Evolutionary conservation across 768 basidiomycete genomes (phyloP), one percentile per base, ranked within the genome.

Genomic region (Suillus placidus): DNA sequence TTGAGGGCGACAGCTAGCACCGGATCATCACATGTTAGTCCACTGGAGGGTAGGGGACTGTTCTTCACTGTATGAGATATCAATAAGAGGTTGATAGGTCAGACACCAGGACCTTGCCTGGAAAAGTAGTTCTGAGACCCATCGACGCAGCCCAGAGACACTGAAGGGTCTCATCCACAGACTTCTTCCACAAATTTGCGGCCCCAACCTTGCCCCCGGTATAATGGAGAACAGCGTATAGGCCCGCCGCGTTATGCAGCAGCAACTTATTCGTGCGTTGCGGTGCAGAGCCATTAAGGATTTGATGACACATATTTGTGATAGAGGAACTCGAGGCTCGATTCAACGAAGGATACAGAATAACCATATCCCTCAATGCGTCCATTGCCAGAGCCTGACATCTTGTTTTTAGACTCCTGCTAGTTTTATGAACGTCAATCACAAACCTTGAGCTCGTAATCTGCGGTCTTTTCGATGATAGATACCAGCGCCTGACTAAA

Each of bases 201-300:
- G 88, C 87, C 32, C 89, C 91, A 10, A 92, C 87, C 76, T 93
- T 95, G 9, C 94, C 93, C 26, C 92, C 92, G 0, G 90, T 88
- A 35, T 85, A 77, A 74, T 89, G 89, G 6, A 95, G 80, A 30
- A 82, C 77, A 4, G 88, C 78, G 64, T 89, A 91, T 26, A 95
- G 80, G 23, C 78, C 72, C 7, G 87, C 87, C 2, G 88, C 83
- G 16, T 87, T 80, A 49, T 77, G 69, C 1, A 86, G 66, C 6
- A 89, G 69, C 30, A 72, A 64, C 20, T 61, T 37, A 58, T 82
- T 79, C 4, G 79, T 81, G 2, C 84, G 77, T 18, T 76, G 79
- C 4, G 82, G 81, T 14, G 81, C 70, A 23, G 83, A 82, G 23
- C 90, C 89, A 65, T 83, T 82, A 38, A 94, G 79, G 68, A 84